Conservation (phyloP, 192 early-diverging fungal genomes). For the Diversispora epigaea region DNA sequence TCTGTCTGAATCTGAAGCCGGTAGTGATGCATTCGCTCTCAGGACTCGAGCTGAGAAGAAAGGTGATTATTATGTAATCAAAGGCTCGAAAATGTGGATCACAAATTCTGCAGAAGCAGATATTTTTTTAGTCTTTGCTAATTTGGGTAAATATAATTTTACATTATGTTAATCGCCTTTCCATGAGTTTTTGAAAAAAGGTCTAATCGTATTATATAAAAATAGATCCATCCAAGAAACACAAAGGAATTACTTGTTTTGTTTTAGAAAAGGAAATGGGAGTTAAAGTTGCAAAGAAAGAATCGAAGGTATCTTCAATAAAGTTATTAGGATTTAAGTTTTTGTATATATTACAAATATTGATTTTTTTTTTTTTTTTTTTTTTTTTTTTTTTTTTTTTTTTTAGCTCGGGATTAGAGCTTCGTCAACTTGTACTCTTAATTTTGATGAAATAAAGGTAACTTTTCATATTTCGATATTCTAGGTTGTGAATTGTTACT, state of each 20-base stretch:
- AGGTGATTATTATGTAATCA: conserved; percentile 87
- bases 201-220: neutral
- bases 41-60: conserved; percentile 81
- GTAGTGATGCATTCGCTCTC: conserved; percentile 92
- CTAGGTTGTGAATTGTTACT: neutral
- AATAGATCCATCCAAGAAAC: conserved; percentile 79
- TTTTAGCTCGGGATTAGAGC: conserved; percentile 86
- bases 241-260: conserved; percentile 98
- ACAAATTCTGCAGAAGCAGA: conserved; percentile 95
- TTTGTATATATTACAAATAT: conserved; percentile 4
- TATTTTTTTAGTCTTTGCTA: conserved; percentile 97
- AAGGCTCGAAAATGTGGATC: conserved; percentile 92
- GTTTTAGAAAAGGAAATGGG: conserved; percentile 92
- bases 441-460: conserved; percentile 83
- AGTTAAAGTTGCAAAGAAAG: conserved; percentile 92
- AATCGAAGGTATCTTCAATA: conserved; percentile 68
- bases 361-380: neutral
- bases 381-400: conserved; percentile 31
- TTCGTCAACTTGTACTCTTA: conserved; percentile 91
- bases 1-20: conserved; percentile 89
- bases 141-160: conserved; percentile 54
- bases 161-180: neutral
- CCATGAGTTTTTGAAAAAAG: neutral
- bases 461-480: neutral
- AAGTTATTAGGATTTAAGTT: conserved; percentile 27